Base-by-base conservation (phyloP, 176 grass and related monocot species). In the Aegilops umbellulata region DNA sequence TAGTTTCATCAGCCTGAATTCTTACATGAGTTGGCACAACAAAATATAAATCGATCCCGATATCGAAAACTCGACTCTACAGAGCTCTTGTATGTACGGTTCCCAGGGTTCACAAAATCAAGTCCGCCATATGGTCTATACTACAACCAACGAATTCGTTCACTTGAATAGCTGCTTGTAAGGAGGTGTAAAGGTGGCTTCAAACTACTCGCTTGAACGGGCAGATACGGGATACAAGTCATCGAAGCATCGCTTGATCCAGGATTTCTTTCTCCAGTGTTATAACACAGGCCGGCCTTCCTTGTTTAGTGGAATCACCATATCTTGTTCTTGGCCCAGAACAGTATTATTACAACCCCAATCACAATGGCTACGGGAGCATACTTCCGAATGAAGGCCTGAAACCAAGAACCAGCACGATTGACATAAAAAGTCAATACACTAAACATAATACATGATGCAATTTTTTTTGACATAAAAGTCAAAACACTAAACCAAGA, bases 371-470 rank as follows among this genome's bases (percentile, higher is more conserved):
- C 93, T 78, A 97, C 89, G 1, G 93, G 93, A 36, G 95, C 89
- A 84, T 88, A 98, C 85, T 98, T 98, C 14, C 83, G 84, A 82
- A 98, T 93, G 55, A 98, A 87, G 68, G 95, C 95, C 95, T 98
- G 76, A 51, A 94, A 85, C 64, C 17, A 8, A 51, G n/a, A 85
- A 63, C 0, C 13, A 4, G 15, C 19, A 13, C 1, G 3, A 10
- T 46, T 64, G 7, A 69, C 24, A 69, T 80, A n/a, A 47, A 47
- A 26, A 66, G 24, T 34, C 34, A 62, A 41, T 80, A 83, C 6
- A 44, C 2, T 15, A 29, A 61, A 15, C 8, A 24, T 8, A 67
- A 86, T 60, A 39, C 17, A 49, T 3, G 32, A 46, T 81, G 22
- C 6, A 79, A 78, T 39, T 12, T 42, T 39, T 15, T 14, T n/a